Base-by-base conservation (phyloP, 139 green algal species). In the Chlorella sorokiniana region DNA sequence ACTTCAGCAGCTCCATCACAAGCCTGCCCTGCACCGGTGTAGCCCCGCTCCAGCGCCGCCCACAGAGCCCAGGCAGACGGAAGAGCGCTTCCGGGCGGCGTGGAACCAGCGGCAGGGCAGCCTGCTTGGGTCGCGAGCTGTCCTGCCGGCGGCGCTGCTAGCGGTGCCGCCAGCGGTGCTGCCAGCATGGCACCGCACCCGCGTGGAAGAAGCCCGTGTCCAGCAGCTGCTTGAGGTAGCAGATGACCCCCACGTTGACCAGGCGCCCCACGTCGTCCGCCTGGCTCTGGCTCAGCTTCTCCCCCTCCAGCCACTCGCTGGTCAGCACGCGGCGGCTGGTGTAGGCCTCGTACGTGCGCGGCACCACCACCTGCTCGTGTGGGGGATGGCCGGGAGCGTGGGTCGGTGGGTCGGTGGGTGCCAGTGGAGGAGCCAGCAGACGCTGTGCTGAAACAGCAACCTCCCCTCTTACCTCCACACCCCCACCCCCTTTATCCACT, bases 191-290 rank as follows among this genome's bases (percentile, higher is more conserved):
- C 73, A 16, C 2, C 64, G 5, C 64, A 71, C 65, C 69, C 22
- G 73, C 88, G 51, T 93, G 89, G 82, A 94, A 93, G 42, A 91
- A 90, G 71, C 87, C 92, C 9, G 91, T 97, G 75, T 98, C 93
- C 44, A 99, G 91, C 78, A 99, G 91, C 88, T 99, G 96, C 87
- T 98, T 98, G 41, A 99, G 90, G 90, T 98, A 99, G 90, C 93
- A 98, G 80, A 99, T 97, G 40, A 99, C 96, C 41, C 97, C 97
- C 42, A 99, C 74, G 89, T 99, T 99, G 70, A 98, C 95, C 52
- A 99, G 89, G 11, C 45, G 38, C 11, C 37, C 16, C 38, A 74
- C 1, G 41, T 44, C 75, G 71, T 87, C 83, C 3, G 92, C 94
- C 48, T 90, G 88, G 85, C 85, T 94, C 86, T 97, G 91, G 44